Evolutionary conservation across 2,329 filamentous ascomycete genomes (phyloP), one percentile per base, ranked within the genome.

Genomic region (Helicocarpus griseus): DNA sequence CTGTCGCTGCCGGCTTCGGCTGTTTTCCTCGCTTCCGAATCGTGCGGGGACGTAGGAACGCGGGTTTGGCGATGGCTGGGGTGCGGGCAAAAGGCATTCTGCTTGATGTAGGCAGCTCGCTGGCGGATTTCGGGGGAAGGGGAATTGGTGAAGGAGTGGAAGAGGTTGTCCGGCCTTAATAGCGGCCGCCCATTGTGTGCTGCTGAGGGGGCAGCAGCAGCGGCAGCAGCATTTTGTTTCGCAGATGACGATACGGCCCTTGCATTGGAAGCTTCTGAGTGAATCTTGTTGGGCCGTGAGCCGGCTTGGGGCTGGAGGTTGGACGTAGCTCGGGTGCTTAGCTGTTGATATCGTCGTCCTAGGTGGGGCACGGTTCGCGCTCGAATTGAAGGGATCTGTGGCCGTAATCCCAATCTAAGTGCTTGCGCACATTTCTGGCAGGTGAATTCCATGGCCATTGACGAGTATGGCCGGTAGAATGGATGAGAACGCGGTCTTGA

Each of bases 61-160:
- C 86, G 81, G 2, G 87, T 90, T 51, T 84, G 80, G 60, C 84
- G 82, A 68, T 98, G 93, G 51, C 86, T 82, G 5, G 89, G 88
- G 63, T 98, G 93, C 24, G 93, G 88, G 64, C 93, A 98, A 69
- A 89, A 87, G 13, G 91, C 91, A 74, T 96, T 89, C 63, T 94
- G 86, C 65, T 85, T 87, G 72, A 97, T 97, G 63, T 88, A 94
- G 8, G 86, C 87, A 26, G 91, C 93, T 60, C 93, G 84, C 61
- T 83, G 82, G 60, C 91, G 83, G 57, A 98, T 96, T 55, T 87
- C 85, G 36, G 88, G 85, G 39, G 91, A 86, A 7, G 94, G 93
- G 13, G 93, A 98, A 57, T 85, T 78, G 33, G 88, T 87, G 68
- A 93, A 95, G 8, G 88, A 82, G 70, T 98, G 91, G 75, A 97